A percentile compares a stretch with the other conserved stretches of the same genome.
Evolutionary conservation across 768 basidiomycete genomes (phyloP).

Genomic region (Ephemerocybe angulata): DNA sequence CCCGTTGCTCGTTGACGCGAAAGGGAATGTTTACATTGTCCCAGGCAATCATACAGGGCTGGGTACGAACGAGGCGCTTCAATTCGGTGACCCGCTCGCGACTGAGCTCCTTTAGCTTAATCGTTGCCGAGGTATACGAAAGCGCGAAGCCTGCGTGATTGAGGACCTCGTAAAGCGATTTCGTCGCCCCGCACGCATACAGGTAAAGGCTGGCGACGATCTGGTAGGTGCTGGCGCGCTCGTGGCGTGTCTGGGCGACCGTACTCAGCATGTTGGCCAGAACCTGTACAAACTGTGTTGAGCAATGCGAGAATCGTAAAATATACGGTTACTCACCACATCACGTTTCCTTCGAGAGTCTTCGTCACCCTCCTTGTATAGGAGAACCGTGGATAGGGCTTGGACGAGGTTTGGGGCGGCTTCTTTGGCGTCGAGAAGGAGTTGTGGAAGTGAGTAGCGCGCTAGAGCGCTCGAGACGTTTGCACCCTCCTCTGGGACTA

Average conservation of each 20-base stretch:
- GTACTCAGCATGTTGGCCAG: conserved; percentile 10
- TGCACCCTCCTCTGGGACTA: neutral
- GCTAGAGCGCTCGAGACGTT: neutral
- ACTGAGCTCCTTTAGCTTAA: conserved; percentile 18
- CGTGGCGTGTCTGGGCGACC: conserved; percentile 19
- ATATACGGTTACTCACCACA: neutral
- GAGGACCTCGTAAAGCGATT: conserved; percentile 21
- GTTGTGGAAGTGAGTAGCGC: no score
- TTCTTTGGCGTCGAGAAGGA: no score
- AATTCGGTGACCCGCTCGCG: conserved; percentile 12
- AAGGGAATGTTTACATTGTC: conserved; percentile 29
- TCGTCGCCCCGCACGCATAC: conserved; percentile 20
- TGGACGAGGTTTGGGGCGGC: no score
- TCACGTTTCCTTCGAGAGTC: neutral
- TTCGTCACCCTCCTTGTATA: no score
- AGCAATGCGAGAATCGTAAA: neutral
- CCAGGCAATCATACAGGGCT: conserved; percentile 21
- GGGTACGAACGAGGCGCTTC: conserved; percentile 1
- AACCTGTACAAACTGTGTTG: neutral
- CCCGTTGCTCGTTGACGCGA: conserved; percentile 20
- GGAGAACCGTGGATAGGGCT: no score
- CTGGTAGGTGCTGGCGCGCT: conserved; percentile 18
- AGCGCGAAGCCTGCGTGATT: conserved; percentile 24
- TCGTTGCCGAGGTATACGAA: conserved; percentile 20
- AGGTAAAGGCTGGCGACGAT: conserved; percentile 20